Conservation (phyloP, 345 rosid genomes). For the Diplotaxis tenuifolia region DNA sequence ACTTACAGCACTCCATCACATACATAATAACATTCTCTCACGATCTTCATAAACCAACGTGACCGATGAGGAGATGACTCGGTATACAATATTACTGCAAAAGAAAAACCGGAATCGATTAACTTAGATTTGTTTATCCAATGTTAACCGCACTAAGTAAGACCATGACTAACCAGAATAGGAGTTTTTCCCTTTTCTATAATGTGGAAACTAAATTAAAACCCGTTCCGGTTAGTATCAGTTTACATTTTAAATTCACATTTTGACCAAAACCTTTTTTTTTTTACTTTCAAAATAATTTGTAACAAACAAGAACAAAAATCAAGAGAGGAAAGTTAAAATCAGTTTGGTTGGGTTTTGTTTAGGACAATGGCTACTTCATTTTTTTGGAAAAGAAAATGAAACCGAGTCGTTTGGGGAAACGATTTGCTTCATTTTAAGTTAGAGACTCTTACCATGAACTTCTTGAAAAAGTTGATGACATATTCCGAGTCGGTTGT, state of each 20-base stretch:
- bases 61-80: neutral
- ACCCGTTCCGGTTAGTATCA: no score
- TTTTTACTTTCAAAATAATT: neutral
- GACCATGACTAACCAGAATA: neutral
- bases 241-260: neutral
- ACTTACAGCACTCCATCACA: neutral
- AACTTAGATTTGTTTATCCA: neutral
- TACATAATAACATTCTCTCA: neutral
- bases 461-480: conserved; percentile 50
- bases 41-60: conserved; percentile 1
- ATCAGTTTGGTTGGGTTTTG: neutral
- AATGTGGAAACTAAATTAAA: neutral
- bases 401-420: neutral
- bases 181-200: neutral
- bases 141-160: neutral
- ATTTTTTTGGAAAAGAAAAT: neutral
- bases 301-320: neutral
- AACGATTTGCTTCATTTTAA: neutral
- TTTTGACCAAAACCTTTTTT: neutral
- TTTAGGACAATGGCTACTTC: no score
- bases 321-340: neutral
- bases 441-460: conserved; percentile 38
- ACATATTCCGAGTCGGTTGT: conserved; percentile 50
- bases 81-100: conserved; percentile 13
- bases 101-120: neutral